These are phyloP conservation scores for Suhomyces taliae DNA, from an alignment of 1,139 yeast genomes.

Conservation along the genomic window DNA sequence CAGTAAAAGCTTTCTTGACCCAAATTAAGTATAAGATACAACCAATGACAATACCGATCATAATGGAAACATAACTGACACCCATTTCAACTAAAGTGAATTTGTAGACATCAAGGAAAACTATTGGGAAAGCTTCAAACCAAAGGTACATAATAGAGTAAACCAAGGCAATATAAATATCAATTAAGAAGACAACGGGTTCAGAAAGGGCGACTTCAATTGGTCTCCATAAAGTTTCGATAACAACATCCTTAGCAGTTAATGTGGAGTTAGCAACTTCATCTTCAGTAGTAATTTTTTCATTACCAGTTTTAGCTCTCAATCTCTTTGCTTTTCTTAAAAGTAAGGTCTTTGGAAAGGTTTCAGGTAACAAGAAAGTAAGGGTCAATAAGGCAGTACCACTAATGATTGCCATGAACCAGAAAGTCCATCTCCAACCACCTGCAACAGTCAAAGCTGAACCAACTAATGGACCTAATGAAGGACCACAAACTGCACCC, in stretches of 20 bases:
- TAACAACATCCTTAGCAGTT: conserved; percentile 22
- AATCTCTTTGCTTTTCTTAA: conserved; percentile 37
- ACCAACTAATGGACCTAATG: conserved; percentile 40
- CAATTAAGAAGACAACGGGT: conserved; percentile 47
- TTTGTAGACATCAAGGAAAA: conserved; percentile 41
- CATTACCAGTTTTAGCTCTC: conserved; percentile 36
- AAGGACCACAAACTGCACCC: conserved; percentile 38
- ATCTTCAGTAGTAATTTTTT: conserved; percentile 29
- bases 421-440: conserved; percentile 42
- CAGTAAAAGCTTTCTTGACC: conserved; percentile 25
- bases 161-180: conserved; percentile 52
- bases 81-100: conserved; percentile 55
- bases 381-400: conserved; percentile 28
- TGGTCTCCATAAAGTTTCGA: conserved; percentile 52
- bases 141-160: conserved; percentile 57
- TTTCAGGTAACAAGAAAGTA: conserved; percentile 35
- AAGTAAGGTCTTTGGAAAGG: conserved; percentile 34
- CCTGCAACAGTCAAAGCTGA: conserved; percentile 28
- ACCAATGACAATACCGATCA: conserved; percentile 42
- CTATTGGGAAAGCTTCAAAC: conserved; percentile 64
- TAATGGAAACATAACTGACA: conserved; percentile 42
- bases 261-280: conserved; percentile 25
- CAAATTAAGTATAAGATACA: conserved; percentile 25
- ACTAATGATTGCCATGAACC: conserved; percentile 36
- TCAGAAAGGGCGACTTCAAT: conserved; percentile 42